Percentiles rank a stretch among this genome's conserved stretches.
Conservation (phyloP, 2,329 filamentous ascomycete genomes). For the Monilinia laxa region DNA sequence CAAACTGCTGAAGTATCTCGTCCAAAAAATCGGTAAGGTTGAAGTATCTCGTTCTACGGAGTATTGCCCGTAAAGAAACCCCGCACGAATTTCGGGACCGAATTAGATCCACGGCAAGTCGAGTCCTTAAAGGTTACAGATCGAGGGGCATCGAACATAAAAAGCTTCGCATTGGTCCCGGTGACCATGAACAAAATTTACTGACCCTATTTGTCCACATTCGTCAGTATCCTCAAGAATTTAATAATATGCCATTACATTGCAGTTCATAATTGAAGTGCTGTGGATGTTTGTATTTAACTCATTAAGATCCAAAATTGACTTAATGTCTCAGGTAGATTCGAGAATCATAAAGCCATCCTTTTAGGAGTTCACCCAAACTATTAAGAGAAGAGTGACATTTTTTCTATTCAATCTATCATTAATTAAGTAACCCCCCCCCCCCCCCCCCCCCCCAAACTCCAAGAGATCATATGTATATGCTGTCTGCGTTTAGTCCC, state of each 20-base stretch:
- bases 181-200: not conserved
- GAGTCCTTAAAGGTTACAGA: no score
- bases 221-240: not conserved
- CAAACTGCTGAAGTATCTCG: no score
- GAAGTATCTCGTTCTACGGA: no score
- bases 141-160: no score
- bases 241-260: not conserved
- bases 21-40: no score
- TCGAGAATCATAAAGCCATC: not conserved
- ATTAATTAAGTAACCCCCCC: not conserved
- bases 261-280: not conserved
- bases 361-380: not conserved
- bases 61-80: no score
- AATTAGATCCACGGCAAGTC: no score
- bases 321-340: not conserved
- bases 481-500: not conserved
- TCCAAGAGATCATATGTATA: not conserved
- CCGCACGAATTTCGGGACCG: no score
- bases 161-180: no score
- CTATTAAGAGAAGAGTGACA: not conserved
- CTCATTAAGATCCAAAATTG: no score
- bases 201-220: not conserved
- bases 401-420: conserved; percentile 1
- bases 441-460: not conserved
- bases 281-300: no score